Conservation (phyloP, 768 basidiomycete genomes). For the Boletus vermiculosoides region DNA sequence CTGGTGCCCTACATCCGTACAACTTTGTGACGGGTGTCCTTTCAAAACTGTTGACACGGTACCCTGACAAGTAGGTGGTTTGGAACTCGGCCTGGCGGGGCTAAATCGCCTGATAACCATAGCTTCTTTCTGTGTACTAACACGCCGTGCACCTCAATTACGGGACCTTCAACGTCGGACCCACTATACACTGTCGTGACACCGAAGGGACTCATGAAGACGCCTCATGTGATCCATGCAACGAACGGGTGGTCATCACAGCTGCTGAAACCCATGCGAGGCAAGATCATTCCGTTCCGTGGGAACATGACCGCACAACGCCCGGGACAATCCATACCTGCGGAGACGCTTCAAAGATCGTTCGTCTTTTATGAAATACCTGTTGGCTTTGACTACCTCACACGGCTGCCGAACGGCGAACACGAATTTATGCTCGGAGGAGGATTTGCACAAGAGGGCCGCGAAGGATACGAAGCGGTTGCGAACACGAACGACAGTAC, state of each 20-base stretch:
- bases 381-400: constrained; percentile 62
- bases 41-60: constrained; percentile 45
- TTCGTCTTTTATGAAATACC: constrained; percentile 54
- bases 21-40: constrained; percentile 65
- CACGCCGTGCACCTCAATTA: constrained; percentile 60
- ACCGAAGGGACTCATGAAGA: constrained; percentile 52
- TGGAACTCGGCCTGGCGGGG: not conserved
- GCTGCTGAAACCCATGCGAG: constrained; percentile 60
- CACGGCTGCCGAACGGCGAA: constrained; percentile 49
- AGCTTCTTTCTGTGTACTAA: constrained; percentile 61
- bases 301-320: constrained; percentile 66
- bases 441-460: constrained; percentile 41
- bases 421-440: constrained; percentile 66
- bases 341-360: constrained; percentile 45
- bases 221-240: constrained; percentile 73
- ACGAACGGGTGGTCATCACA: constrained; percentile 83
- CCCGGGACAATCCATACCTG: constrained; percentile 38
- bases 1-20: constrained; percentile 69
- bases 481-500: constrained; percentile 40
- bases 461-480: constrained; percentile 33
- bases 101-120: not conserved
- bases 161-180: constrained; percentile 23
- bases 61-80: constrained; percentile 44
- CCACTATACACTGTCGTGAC: constrained; percentile 57
- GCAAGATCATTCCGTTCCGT: constrained; percentile 60